These are phyloP conservation scores for Kazachstania kunashirensis DNA, from an alignment of 805 yeast species.

Conservation along the genomic window DNA sequence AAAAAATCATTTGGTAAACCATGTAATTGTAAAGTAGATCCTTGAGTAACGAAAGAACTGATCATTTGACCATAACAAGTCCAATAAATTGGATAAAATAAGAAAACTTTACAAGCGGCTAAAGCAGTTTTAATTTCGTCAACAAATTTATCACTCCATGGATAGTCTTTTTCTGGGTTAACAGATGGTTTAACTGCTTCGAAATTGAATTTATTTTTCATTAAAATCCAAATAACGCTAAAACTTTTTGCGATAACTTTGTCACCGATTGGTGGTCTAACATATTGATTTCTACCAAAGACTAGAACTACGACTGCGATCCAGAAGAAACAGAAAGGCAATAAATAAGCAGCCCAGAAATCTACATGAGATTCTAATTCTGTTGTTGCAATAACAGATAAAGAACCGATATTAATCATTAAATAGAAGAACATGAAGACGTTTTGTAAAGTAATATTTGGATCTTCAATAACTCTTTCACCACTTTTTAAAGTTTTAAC, in stretches of 20 bases:
- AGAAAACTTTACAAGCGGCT: conserved; percentile 63
- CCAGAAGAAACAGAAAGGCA: conserved; percentile 62
- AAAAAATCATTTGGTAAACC: conserved; percentile 75
- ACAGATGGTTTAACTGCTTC: conserved; percentile 50
- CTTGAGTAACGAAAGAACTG: conserved; percentile 64
- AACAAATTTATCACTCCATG: conserved; percentile 63
- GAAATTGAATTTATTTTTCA: conserved; percentile 40
- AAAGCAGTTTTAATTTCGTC: conserved; percentile 61
- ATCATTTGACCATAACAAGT: conserved; percentile 64
- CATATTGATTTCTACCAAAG: conserved; percentile 44
- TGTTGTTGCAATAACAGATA: conserved; percentile 69
- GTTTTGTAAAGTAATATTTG: conserved; percentile 59
- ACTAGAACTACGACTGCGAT: conserved; percentile 45
- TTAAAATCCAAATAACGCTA: conserved; percentile 35
- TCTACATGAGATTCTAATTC: conserved; percentile 58
- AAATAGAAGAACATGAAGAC: conserved; percentile 69
- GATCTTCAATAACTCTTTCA: conserved; percentile 58
- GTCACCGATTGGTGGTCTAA: conserved; percentile 52
- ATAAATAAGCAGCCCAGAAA: conserved; percentile 64
- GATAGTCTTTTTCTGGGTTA: conserved; percentile 37
- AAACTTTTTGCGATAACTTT: conserved; percentile 49
- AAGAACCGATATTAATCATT: conserved; percentile 66
- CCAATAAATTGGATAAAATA: conserved; percentile 67
- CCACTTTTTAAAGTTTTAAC: conserved; percentile 52
- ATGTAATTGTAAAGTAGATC: conserved; percentile 63